These are phyloP conservation scores for Marasmius fiardii DNA, from an alignment of 1,284 basidiomycete genomes.

Conservation along the genomic window DNA sequence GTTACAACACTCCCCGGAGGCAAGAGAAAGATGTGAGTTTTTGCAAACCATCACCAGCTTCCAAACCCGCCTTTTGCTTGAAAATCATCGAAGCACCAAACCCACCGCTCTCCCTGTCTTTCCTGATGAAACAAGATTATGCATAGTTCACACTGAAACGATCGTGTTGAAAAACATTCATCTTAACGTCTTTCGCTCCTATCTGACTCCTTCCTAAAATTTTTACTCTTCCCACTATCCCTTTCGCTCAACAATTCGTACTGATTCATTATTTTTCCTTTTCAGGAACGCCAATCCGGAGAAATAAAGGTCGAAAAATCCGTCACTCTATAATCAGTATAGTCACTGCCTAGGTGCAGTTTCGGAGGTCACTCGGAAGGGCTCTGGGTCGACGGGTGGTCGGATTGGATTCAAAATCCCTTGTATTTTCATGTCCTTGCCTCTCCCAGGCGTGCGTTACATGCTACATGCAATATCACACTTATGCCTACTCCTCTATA, in stretches of 20 bases:
- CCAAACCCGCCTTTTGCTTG: conserved; percentile 7
- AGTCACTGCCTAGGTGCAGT: background rate
- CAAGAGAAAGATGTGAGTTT: conserved; percentile 95
- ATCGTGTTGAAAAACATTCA: conserved; percentile 75
- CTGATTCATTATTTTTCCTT: conserved; percentile 19
- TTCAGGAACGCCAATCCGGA: conserved; percentile 81
- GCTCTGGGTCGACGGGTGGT: background rate
- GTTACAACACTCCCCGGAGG: conserved; percentile 88
- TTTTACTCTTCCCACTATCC: conserved; percentile 8
- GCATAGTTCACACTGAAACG: conserved; percentile 94
- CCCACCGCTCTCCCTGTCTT: conserved; percentile 1
- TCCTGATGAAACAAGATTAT: conserved; percentile 67
- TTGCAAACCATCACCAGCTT: background rate
- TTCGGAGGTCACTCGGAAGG: background rate
- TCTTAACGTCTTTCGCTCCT: conserved; percentile 90
- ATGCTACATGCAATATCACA: background rate
- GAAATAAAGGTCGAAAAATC: conserved; percentile 48
- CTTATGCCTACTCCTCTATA: background rate
- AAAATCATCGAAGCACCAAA: conserved; percentile 3
- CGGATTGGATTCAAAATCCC: background rate
- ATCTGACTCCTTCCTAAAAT: conserved; percentile 63
- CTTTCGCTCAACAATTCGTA: conserved; percentile 1
- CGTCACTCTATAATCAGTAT: conserved; percentile 4
- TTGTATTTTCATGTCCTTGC: background rate
- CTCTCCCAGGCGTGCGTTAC: background rate